These are phyloP conservation scores for Alternaria sp. DNA, from an alignment of 2,329 filamentous ascomycete genomes.

Conservation along the genomic window DNA sequence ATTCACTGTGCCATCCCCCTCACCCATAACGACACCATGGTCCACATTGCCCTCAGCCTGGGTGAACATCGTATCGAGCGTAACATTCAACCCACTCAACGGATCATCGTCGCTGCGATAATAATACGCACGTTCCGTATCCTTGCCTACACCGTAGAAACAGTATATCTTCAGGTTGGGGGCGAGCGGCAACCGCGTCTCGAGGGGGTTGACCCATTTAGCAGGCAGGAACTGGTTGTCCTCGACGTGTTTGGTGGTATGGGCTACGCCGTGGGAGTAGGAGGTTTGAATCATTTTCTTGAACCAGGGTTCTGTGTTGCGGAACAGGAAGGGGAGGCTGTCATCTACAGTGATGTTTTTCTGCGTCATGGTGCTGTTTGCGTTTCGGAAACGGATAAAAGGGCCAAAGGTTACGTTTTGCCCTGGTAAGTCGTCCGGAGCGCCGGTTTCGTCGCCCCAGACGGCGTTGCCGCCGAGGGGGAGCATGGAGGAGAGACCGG, in stretches of 20 bases:
- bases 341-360: slow-evolving; percentile 81
- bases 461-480: slow-evolving; percentile 91
- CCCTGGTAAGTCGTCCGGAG: slow-evolving; percentile 81
- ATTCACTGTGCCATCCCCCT: slow-evolving; percentile 95
- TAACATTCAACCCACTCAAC: slow-evolving; percentile 69
- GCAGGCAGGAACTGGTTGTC: slow-evolving; percentile 58
- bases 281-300: slow-evolving; percentile 70
- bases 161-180: slow-evolving; percentile 94
- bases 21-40: slow-evolving; percentile 92
- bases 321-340: slow-evolving; percentile 78
- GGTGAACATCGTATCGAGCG: slow-evolving; percentile 60
- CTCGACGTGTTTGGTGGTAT: slow-evolving; percentile 79
- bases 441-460: slow-evolving; percentile 90
- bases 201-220: slow-evolving; percentile 96
- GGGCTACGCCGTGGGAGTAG: slow-evolving; percentile 89
- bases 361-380: slow-evolving; percentile 56
- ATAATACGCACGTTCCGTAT: slow-evolving; percentile 90
- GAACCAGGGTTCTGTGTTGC: slow-evolving; percentile 87
- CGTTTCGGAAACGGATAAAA: slow-evolving; percentile 80
- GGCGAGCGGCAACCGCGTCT: slow-evolving; percentile 83
- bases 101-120: slow-evolving; percentile 76
- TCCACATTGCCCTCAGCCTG: slow-evolving; percentile 60
- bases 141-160: slow-evolving; percentile 95
- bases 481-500: slow-evolving; percentile 94
- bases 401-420: slow-evolving; percentile 79